A percentile compares a stretch with the other conserved stretches of the same genome.
phyloP scores from a whole-genome alignment of 768 basidiomycete species.

The Tulasnella sp. region DNA sequence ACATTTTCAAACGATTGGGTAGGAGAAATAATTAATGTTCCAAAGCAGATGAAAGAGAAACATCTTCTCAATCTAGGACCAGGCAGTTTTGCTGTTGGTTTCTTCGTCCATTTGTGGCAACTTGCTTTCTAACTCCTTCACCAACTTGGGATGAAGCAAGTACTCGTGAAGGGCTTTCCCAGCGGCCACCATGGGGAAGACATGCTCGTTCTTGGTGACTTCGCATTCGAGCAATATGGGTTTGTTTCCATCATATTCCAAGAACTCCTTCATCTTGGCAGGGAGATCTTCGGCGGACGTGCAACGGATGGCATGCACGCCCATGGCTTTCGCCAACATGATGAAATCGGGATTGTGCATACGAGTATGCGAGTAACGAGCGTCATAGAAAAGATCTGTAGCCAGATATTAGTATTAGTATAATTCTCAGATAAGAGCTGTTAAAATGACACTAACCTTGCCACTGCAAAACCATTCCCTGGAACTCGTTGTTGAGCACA shows the following conservation, averaged over 20 bases:
- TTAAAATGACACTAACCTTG: slow-evolving; percentile 47
- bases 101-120: slow-evolving; percentile 6
- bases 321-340: slow-evolving; percentile 78
- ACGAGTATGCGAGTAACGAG: slow-evolving; percentile 88
- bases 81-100: slow-evolving; percentile 4
- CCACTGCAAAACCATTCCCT: slow-evolving; percentile 99
- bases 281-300: slow-evolving; percentile 60
- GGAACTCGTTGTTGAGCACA: slow-evolving; percentile 91
- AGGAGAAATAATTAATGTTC: neutral
- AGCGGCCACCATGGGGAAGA: slow-evolving; percentile 87
- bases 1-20: neutral
- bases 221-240: slow-evolving; percentile 87
- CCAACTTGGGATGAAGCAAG: slow-evolving; percentile 50
- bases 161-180: slow-evolving; percentile 93
- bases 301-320: slow-evolving; percentile 80
- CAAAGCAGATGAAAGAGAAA: neutral
- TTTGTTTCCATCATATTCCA: slow-evolving; percentile 78
- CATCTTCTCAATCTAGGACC: neutral
- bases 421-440: neutral
- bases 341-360: slow-evolving; percentile 97
- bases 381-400: slow-evolving; percentile 85
- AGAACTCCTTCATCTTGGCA: slow-evolving; percentile 95
- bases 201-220: slow-evolving; percentile 74
- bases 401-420: neutral
- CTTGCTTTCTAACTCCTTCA: slow-evolving; percentile 14